These are phyloP conservation scores for Onygena corvina DNA, from an alignment of 2,329 filamentous ascomycete species.

Conservation along the genomic window DNA sequence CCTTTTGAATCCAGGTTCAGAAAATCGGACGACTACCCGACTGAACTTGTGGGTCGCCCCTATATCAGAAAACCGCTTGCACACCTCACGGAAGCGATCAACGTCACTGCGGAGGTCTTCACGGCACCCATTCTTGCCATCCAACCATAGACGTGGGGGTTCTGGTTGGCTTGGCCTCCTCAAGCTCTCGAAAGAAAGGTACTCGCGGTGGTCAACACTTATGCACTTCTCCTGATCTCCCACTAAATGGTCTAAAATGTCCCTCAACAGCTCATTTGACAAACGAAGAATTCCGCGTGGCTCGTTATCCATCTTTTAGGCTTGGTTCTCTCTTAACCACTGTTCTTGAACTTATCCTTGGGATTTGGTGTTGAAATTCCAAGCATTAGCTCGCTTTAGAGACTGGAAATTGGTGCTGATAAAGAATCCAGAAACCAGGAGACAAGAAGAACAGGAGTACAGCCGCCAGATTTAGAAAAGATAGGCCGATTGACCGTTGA, in stretches of 20 bases:
- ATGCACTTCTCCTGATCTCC: slow-evolving; percentile 42
- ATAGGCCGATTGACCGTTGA: not conserved
- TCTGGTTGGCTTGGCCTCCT: slow-evolving; percentile 30
- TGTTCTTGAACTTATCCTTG: not conserved
- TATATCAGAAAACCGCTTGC: slow-evolving; percentile 37
- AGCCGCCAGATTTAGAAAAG: slow-evolving; percentile 10
- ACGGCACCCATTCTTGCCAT: slow-evolving; percentile 11
- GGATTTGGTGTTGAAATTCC: not conserved
- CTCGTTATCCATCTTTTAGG: slow-evolving; percentile 16
- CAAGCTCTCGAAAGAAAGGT: slow-evolving; percentile 46
- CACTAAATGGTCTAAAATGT: slow-evolving; percentile 42
- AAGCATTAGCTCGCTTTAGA: slow-evolving; percentile 1
- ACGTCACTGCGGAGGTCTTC: slow-evolving; percentile 16
- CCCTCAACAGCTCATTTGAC: slow-evolving; percentile 40
- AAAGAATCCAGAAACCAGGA: slow-evolving; percentile 10
- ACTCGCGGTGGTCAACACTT: slow-evolving; percentile 40
- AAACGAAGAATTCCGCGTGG: slow-evolving; percentile 17
- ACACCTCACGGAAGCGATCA: slow-evolving; percentile 34
- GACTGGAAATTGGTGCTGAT: too few relatives aligned
- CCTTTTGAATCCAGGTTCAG: slow-evolving; percentile 35
- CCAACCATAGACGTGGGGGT: slow-evolving; percentile 15
- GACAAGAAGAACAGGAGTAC: slow-evolving; percentile 9
- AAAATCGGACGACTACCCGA: slow-evolving; percentile 42
- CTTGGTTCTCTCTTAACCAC: not conserved
- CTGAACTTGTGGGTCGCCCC: slow-evolving; percentile 40